phyloP scores from a whole-genome alignment of 2,329 filamentous ascomycete genomes.

The Neofusicoccum umdonicola region DNA sequence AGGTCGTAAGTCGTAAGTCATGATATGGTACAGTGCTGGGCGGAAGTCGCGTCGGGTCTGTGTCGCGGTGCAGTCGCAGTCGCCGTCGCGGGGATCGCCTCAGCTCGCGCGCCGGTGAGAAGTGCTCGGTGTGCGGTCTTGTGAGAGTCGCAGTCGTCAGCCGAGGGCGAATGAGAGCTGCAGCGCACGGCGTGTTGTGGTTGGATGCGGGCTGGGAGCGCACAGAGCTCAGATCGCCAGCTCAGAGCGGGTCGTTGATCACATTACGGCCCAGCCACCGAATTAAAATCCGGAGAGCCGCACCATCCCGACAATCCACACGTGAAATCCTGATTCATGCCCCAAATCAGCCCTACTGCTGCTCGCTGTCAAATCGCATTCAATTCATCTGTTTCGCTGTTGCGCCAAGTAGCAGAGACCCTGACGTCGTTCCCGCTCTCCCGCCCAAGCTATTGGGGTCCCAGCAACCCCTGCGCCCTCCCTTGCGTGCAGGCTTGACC shows the following conservation, averaged over 20 bases:
- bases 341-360: conserved; percentile 1
- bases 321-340: conserved; percentile 2
- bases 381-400: background rate
- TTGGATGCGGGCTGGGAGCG: conserved; percentile 11
- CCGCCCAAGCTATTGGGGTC: background rate
- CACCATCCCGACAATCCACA: conserved; percentile 7
- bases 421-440: conserved; percentile 5
- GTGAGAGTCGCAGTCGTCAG: conserved; percentile 1
- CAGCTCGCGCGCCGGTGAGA: conserved; percentile 10
- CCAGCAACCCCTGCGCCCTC: background rate
- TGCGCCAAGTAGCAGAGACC: background rate
- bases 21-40: conserved; percentile 25
- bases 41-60: background rate
- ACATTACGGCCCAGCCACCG: conserved; percentile 5
- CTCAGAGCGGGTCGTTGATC: background rate
- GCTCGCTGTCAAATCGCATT: background rate
- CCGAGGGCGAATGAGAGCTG: conserved; percentile 17
- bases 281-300: conserved; percentile 17
- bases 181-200: conserved; percentile 12
- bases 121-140: conserved; percentile 2
- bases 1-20: conserved; percentile 22
- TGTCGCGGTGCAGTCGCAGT: background rate
- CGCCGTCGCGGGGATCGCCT: background rate
- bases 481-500: conserved; percentile 6
- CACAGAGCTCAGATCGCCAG: conserved; percentile 9